Base-by-base conservation (phyloP, 2,329 filamentous ascomycete species). In the Fusarium brevicatenulatum region DNA sequence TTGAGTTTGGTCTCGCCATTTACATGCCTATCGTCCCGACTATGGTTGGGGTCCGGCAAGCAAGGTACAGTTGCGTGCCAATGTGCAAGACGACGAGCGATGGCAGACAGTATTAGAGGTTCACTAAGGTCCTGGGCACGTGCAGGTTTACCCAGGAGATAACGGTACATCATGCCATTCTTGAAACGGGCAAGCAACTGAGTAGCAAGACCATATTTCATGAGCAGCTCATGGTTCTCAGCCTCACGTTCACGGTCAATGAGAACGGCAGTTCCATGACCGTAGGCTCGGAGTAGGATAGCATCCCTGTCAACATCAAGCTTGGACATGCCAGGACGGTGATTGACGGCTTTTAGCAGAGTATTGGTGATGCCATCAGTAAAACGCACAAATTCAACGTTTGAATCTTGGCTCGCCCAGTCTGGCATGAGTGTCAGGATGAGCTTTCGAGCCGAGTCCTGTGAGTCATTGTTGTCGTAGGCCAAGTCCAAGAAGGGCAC, bases 301-400 rank as follows among this genome's bases (percentile, higher is more conserved):
- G 96, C 93, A 74, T 97, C 93, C 70, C 89, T 88, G 82, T 98
- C 95, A 74, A 95, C 88, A 59, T 95, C 90, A n/a, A 79, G 71
- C 77, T 92, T 89, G 56, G 93, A 91, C 74, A 92, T 86, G 55
- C 93, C 93, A 2, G 85, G 81, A 32, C 86, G 86, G 74, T 86
- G 89, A 81, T 94, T 93, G 79, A 93, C 84, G n/a, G 91, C 91
- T 81, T 95, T 95, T 72, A 95, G 86, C 54, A 95, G 86, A 55
- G 95, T 98, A 84, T 99, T 99, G 75, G 96, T 99, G 84, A 98
- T 99, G 80, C 96, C 96, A 79, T 99, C 96, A 43, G 95, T 99
- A 85, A 98, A 99, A 73, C 93, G 92, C 75, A 94, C 88, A 80
- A 98, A 94, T 78, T 96, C 91, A 77, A 99, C 88, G 47, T 91